phyloP scores from a whole-genome alignment of 306 rosid species.

The Bauhinia variegata region DNA sequence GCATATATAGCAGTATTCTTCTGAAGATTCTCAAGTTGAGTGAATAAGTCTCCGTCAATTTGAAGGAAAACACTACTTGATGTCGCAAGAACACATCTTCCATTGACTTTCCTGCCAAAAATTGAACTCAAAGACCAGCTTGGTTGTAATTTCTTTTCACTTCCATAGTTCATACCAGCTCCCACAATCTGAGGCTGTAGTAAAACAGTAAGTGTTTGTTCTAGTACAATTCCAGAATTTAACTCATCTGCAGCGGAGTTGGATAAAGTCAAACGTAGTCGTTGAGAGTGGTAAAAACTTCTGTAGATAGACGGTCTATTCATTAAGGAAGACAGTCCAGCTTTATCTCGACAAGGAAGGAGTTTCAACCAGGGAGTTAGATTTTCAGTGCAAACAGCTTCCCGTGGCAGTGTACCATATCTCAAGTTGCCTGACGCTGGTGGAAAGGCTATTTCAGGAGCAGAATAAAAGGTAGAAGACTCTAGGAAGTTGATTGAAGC shows the following conservation, averaged over 20 bases:
- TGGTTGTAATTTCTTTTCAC: conserved; percentile 65
- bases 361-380: conserved; percentile 98
- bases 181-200: conserved; percentile 61
- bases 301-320: conserved; percentile 89
- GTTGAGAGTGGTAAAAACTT: conserved; percentile 94
- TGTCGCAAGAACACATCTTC: conserved; percentile 81
- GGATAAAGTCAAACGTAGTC: conserved; percentile 59
- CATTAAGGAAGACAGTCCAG: conserved; percentile 81
- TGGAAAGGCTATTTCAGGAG: conserved; percentile 73
- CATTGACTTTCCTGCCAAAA: conserved; percentile 73
- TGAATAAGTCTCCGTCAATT: conserved; percentile 62
- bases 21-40: conserved; percentile 58
- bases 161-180: conserved; percentile 34
- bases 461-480: conserved; percentile 75
- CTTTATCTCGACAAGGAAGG: conserved; percentile 94
- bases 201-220: conserved; percentile 89
- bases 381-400: conserved; percentile 97
- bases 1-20: conserved; percentile 42
- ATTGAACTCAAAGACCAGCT: conserved; percentile 87
- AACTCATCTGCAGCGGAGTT: conserved; percentile 42
- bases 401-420: conserved; percentile 92
- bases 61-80: conserved; percentile 78
- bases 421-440: conserved; percentile 68
- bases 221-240: conserved; percentile 62
- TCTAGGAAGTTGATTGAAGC: conserved; percentile 97